These are phyloP conservation scores for Cercospora sp. DNA, from an alignment of 2,329 filamentous ascomycete genomes.

Conservation along the genomic window DNA sequence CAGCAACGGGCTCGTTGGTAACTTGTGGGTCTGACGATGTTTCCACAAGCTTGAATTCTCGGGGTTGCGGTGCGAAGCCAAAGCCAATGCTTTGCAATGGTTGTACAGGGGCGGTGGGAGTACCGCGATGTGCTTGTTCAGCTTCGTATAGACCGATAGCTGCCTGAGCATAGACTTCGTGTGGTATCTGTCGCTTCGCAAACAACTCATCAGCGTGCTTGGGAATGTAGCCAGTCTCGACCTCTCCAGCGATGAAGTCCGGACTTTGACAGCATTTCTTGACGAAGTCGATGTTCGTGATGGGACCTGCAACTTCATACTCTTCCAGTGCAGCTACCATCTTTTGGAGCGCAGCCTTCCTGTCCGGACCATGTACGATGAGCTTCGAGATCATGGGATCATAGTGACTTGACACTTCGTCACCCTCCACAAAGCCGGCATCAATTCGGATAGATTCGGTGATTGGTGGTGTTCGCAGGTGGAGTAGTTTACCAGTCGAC, in stretches of 20 bases:
- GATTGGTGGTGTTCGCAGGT: conserved; percentile 71
- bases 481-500: conserved; percentile 83
- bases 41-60: conserved; percentile 59
- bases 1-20: conserved; percentile 39
- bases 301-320: conserved; percentile 89
- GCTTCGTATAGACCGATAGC: conserved; percentile 66
- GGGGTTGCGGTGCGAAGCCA: conserved; percentile 58
- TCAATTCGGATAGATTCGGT: conserved; percentile 82
- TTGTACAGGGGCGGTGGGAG: conserved; percentile 29
- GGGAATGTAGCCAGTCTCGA: conserved; percentile 94
- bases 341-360: conserved; percentile 79
- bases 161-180: conserved; percentile 83
- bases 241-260: conserved; percentile 80
- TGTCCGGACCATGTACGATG: conserved; percentile 79
- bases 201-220: conserved; percentile 84
- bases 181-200: conserved; percentile 52
- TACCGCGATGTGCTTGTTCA: conserved; percentile 50
- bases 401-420: conserved; percentile 90
- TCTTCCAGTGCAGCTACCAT: conserved; percentile 76
- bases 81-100: conserved; percentile 55
- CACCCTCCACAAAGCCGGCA: conserved; percentile 86
- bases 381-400: conserved; percentile 99
- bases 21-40: conserved; percentile 47
- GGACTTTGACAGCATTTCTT: conserved; percentile 80
- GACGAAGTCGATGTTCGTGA: conserved; percentile 95